phyloP scores from a whole-genome alignment of 768 basidiomycete genomes.

The Calocybe gangraenosa region DNA sequence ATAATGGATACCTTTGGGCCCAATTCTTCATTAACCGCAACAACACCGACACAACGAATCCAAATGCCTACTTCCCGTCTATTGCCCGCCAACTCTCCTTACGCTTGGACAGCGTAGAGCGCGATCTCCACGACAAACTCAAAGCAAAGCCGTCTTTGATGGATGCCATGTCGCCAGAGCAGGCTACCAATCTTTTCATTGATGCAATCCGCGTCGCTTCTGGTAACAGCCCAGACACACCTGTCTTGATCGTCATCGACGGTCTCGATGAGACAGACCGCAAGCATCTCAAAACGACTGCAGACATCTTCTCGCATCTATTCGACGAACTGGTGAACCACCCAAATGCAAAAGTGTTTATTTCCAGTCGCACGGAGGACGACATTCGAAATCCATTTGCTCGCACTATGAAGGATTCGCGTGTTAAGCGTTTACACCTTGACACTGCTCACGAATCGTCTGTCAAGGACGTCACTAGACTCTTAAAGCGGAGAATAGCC shows the following conservation, averaged over 20 bases:
- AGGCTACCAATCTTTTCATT: constrained; percentile 14
- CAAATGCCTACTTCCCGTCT: too few species aligned
- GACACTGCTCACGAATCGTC: constrained; percentile 5
- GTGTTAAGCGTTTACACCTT: constrained; percentile 13
- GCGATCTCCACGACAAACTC: constrained; percentile 8
- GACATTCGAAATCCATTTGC: constrained; percentile 10
- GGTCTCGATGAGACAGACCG: too few species aligned
- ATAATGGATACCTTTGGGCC: constrained; percentile 13
- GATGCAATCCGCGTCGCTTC: constrained; percentile 9
- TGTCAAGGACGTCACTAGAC: constrained; percentile 7
- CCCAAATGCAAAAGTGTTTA: constrained; percentile 14
- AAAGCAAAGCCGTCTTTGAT: constrained; percentile 11
- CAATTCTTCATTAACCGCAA: too few species aligned
- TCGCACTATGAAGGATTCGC: background rate
- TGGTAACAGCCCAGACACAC: background rate
- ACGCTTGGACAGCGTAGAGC: constrained; percentile 2
- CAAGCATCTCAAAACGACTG: constrained; percentile 6
- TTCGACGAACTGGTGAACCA: constrained; percentile 1
- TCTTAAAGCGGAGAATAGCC: constrained; percentile 1
- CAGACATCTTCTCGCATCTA: constrained; percentile 10
- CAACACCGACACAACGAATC: too few species aligned
- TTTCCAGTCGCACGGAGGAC: constrained; percentile 13
- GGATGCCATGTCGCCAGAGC: constrained; percentile 6
- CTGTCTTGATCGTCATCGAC: constrained; percentile 15
- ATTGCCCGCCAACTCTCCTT: constrained; percentile 12